A percentile compares a stretch with the other conserved stretches of the same genome.
Evolutionary conservation across 257 asterid species (phyloP).

Genomic region (Dorcoceras hygrometricum): DNA sequence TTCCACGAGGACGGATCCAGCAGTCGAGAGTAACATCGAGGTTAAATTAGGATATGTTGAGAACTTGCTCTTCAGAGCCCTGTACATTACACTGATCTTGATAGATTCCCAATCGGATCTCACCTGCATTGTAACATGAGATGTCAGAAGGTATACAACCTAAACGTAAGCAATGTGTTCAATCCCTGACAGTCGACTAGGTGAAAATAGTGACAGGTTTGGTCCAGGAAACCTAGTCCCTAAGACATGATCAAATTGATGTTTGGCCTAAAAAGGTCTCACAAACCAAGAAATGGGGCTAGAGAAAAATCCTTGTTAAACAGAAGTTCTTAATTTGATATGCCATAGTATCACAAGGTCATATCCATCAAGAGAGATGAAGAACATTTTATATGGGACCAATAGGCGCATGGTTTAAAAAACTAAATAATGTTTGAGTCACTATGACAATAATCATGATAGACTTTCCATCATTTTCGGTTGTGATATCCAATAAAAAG

Average conservation of each 20-base stretch:
- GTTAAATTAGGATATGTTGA: conserved; percentile 52
- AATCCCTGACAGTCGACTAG: background rate
- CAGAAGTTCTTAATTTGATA: background rate
- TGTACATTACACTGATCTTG: conserved; percentile 69
- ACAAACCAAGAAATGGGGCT: conserved; percentile 2
- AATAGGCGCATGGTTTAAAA: conserved; percentile 6
- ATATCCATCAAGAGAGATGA: background rate
- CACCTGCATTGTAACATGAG: conserved; percentile 47
- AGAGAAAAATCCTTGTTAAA: background rate
- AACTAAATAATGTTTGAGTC: conserved; percentile 7
- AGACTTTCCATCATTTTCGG: conserved; percentile 9
- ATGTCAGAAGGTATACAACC: background rate
- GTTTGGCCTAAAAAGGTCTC: background rate
- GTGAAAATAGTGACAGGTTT: conserved; percentile 1
- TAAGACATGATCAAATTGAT: conserved; percentile 10
- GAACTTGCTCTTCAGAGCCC: conserved; percentile 79
- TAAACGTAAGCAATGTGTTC: background rate
- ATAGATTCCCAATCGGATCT: conserved; percentile 79
- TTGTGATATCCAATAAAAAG: background rate
- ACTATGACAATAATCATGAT: conserved; percentile 7
- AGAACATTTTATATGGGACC: conserved; percentile 1
- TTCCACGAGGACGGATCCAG: conserved; percentile 89
- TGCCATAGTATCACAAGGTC: background rate
- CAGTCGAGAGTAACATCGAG: conserved; percentile 72
- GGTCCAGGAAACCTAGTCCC: conserved; percentile 17